phyloP scores from a whole-genome alignment of 208 protist species.

The Crithidia fasciculata region DNA sequence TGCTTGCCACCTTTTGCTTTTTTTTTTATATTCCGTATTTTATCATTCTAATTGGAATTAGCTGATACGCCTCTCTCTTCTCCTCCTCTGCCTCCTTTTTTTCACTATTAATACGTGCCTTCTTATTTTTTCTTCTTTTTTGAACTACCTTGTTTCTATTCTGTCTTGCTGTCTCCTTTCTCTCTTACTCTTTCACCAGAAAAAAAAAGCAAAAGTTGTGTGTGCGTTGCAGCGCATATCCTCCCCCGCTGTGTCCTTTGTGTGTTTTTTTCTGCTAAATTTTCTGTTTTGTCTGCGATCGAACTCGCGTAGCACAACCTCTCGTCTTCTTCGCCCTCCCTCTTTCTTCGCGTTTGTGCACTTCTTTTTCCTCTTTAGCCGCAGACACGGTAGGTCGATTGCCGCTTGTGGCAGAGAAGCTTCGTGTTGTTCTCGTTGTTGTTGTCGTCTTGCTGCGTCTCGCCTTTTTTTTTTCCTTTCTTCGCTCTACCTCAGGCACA shows the following conservation, averaged over 20 bases:
- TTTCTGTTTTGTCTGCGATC: not conserved
- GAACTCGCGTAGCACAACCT: too few species aligned
- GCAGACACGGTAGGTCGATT: too few species aligned
- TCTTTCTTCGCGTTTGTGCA: not conserved
- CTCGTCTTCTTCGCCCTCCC: not conserved
- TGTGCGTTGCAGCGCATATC: too few species aligned
- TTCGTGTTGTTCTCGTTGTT: constrained; percentile 6
- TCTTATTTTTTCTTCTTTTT: constrained; percentile 7
- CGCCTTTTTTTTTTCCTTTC: not conserved
- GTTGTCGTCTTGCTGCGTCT: not conserved
- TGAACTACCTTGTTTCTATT: constrained; percentile 2
- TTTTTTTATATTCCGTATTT: too few species aligned
- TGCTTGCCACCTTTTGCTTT: too few species aligned
- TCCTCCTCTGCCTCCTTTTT: too few species aligned
- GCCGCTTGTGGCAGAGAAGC: not conserved
- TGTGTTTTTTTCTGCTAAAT: not conserved
- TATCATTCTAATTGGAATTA: too few species aligned
- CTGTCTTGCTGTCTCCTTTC: not conserved
- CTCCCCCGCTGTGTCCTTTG: not conserved
- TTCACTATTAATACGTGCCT: not conserved
- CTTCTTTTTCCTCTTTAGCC: not conserved
- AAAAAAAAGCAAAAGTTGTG: too few species aligned
- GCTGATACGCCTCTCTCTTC: too few species aligned
- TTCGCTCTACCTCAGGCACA: too few species aligned
- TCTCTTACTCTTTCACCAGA: constrained; percentile 1